phyloP scores from a whole-genome alignment of 148 eudicot species.

The Pharnaceum exiguum region DNA sequence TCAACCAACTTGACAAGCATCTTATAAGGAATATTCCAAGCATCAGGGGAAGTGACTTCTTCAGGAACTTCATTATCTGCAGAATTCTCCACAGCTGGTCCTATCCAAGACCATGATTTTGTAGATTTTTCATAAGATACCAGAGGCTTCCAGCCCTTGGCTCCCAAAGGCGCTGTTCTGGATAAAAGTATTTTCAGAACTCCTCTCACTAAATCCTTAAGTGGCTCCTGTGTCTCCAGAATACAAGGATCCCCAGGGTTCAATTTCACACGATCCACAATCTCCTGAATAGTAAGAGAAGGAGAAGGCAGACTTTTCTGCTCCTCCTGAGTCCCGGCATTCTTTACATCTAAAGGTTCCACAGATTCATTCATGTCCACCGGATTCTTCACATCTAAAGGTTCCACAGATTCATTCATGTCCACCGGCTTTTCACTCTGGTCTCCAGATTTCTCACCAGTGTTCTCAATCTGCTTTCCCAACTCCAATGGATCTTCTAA shows the following conservation, averaged over 20 bases:
- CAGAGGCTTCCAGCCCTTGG: conserved; percentile 94
- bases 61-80: conserved; percentile 44
- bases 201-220: conserved; percentile 86
- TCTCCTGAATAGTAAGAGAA: conserved; percentile 67
- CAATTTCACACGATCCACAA: conserved; percentile 75
- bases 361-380: conserved; percentile 32
- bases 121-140: conserved; percentile 58
- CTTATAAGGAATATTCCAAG: conserved; percentile 81
- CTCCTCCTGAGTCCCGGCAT: no score
- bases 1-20: conserved; percentile 91
- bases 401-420: conserved; percentile 31
- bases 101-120: conserved; percentile 84
- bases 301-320: no score
- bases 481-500: conserved; percentile 43
- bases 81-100: conserved; percentile 47
- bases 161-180: conserved; percentile 83
- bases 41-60: conserved; percentile 79
- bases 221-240: conserved; percentile 94
- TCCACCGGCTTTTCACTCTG: conserved; percentile 28
- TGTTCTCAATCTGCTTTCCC: conserved; percentile 33
- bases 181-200: conserved; percentile 79
- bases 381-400: conserved; percentile 36
- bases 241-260: conserved; percentile 88
- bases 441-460: conserved; percentile 26
- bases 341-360: conserved; percentile 37